These are phyloP conservation scores for Wickerhamomyces mucosus DNA, from an alignment of 805 yeast genomes.

Conservation along the genomic window DNA sequence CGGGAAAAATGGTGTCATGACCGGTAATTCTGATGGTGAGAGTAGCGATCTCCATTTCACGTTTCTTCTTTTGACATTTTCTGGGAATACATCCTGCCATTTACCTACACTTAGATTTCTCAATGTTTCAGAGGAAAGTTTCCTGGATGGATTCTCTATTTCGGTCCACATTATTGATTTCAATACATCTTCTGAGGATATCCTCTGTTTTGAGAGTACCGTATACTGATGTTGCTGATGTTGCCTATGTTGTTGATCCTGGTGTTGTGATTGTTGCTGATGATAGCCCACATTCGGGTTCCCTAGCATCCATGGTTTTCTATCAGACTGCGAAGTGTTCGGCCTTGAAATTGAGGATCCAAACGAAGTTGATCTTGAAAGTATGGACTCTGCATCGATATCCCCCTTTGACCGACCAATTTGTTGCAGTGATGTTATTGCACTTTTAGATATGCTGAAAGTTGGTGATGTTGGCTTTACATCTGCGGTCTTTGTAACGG, in stretches of 20 bases:
- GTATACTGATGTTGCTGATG: constrained; percentile 5
- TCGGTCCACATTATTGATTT: constrained; percentile 41
- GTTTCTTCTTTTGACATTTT: constrained; percentile 49
- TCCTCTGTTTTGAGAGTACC: constrained; percentile 2
- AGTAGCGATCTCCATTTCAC: constrained; percentile 91
- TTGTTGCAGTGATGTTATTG: constrained; percentile 12
- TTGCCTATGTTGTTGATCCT: constrained; percentile 4
- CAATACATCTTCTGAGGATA: constrained; percentile 14
- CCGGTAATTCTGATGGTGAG: constrained; percentile 89
- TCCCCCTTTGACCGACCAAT: constrained; percentile 7
- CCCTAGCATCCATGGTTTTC: neutral
- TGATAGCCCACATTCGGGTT: constrained; percentile 1
- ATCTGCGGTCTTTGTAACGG: constrained; percentile 15
- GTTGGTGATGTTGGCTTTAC: constrained; percentile 7
- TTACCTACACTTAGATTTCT: constrained; percentile 61
- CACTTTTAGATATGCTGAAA: constrained; percentile 14
- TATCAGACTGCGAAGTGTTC: neutral
- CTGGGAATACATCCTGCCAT: constrained; percentile 89
- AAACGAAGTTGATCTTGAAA: neutral
- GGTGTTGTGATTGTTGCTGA: constrained; percentile 8
- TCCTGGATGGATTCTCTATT: constrained; percentile 70
- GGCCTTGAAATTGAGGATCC: neutral
- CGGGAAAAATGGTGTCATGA: constrained; percentile 74
- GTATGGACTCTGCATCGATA: constrained; percentile 2
- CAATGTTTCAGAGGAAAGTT: constrained; percentile 43